A percentile compares a stretch with the other conserved stretches of the same genome.
Conservation (phyloP, 108 stramenopile species). For the Poteriospumella lacustris region DNA sequence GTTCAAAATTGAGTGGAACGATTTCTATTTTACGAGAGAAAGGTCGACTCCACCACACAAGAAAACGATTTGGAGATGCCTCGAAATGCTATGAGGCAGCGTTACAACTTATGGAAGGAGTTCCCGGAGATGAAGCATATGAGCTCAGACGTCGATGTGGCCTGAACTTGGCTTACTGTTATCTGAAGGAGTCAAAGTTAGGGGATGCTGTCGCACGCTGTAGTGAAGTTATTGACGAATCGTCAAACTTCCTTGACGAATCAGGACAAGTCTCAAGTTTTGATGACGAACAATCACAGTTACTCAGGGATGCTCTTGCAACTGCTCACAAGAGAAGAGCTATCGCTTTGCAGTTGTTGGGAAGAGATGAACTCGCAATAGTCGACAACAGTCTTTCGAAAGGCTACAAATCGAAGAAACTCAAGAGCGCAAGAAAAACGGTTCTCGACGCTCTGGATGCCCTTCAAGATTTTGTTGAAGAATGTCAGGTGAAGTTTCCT, state of each 20-base stretch:
- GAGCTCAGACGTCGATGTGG: constrained; percentile 2
- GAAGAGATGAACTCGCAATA: no score
- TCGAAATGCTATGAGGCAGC: background rate
- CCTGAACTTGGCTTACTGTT: background rate
- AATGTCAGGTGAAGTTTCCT: background rate
- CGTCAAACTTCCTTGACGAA: background rate
- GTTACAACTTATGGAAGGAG: background rate
- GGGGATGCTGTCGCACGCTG: background rate
- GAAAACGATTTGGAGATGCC: background rate
- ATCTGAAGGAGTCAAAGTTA: background rate
- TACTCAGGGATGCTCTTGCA: no score
- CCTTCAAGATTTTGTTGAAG: constrained; percentile 16
- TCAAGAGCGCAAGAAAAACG: no score
- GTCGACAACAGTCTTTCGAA: no score
- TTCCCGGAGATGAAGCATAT: background rate
- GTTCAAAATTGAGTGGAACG: no score
- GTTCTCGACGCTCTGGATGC: no score
- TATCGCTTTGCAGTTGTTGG: no score
- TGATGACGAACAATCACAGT: no score
- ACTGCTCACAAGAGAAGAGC: no score
- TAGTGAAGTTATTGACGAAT: constrained; percentile 11
- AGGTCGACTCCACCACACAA: background rate
- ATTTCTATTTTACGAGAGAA: background rate
- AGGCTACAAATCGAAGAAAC: no score
- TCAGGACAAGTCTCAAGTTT: background rate